Evolutionary conservation across 371 early-diverging fungal species (phyloP), one percentile per base, ranked within the genome.

Genomic region (Mortierella sp.): DNA sequence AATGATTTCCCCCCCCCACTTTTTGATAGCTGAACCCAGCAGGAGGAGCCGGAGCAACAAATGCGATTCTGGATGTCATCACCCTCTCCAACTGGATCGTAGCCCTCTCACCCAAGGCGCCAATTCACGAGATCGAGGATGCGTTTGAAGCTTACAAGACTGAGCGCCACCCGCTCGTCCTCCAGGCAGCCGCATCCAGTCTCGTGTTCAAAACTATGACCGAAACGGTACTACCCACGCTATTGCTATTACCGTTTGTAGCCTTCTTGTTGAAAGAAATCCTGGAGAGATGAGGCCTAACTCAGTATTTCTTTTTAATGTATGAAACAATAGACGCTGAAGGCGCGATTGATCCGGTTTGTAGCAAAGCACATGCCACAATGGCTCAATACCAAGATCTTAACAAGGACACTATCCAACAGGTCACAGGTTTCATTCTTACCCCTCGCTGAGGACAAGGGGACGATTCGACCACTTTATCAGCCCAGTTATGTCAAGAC

Each of bases 121-220:
- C 63, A 27, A 27, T 35, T 10, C 29, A 5, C 29, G 63, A 60
- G 4, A 32, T 60, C 16, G 63, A 60, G 18, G 32, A 60, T 5
- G 63, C 32, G 12, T 60, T 60, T 16, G 32, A 60, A 16, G 35
- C 63, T 6, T 60, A 60, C 35, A 60, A 60, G 32, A 5, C 63
- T 32, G 63, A 60, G 6, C 63, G 63, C 32, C 63, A 16, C 63
- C 63, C 63, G 3, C 65, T 60, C 35, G 63, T 60, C 63, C 35
- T 32, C 1, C 63, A 60, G 32, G 63, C 63, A 5, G 63, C 63
- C 3, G 32, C 32, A 4, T 60, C 63, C 35, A 32, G 32, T 32
- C 32, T 60, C 10, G 32, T 60, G 35, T 60, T 60, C 63, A 60
- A 60, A 32, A 60, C 63, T 32, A 60, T 60, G 63, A 60, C 63